phyloP scores from a whole-genome alignment of 495 filamentous ascomycete species.

The Aspergillus carlsbadensis region DNA sequence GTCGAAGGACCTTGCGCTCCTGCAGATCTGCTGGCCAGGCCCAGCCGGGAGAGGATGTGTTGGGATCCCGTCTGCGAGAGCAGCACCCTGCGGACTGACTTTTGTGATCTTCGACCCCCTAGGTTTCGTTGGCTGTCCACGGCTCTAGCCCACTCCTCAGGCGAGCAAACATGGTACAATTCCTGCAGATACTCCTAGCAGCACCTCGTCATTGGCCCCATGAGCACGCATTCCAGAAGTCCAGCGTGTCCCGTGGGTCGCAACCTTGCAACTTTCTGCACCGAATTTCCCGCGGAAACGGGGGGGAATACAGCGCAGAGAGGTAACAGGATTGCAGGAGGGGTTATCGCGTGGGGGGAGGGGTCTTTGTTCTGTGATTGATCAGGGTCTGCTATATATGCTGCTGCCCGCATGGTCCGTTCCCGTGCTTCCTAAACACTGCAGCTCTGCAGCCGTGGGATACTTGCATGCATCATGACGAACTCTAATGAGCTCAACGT shows the following conservation, averaged over 20 bases:
- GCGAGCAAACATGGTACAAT: not conserved
- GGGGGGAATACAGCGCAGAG: not conserved
- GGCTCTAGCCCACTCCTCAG: not conserved
- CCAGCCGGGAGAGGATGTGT: not conserved
- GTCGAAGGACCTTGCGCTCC: slow-evolving; percentile 10
- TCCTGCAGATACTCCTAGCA: not conserved
- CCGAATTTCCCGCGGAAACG: not conserved
- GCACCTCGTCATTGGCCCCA: not conserved
- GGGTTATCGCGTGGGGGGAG: not conserved
- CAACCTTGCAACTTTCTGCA: not conserved
- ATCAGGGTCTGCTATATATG: not conserved
- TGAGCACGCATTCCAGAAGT: not conserved
- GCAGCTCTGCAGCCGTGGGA: not conserved
- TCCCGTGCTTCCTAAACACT: not conserved
- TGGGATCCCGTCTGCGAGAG: not conserved
- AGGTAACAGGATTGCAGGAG: not conserved
- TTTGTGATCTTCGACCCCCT: not conserved
- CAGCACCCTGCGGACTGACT: slow-evolving; percentile 1
- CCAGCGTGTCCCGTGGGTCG: not conserved
- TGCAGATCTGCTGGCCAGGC: slow-evolving; percentile 11
- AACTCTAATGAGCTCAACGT: slow-evolving; percentile 50
- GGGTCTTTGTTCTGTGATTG: not conserved
- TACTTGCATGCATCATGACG: slow-evolving; percentile 26
- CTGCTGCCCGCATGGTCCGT: not conserved
- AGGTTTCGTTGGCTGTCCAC: not conserved